Base-by-base conservation (phyloP, 2,329 filamentous ascomycete species). In the Fusarium clavum region DNA sequence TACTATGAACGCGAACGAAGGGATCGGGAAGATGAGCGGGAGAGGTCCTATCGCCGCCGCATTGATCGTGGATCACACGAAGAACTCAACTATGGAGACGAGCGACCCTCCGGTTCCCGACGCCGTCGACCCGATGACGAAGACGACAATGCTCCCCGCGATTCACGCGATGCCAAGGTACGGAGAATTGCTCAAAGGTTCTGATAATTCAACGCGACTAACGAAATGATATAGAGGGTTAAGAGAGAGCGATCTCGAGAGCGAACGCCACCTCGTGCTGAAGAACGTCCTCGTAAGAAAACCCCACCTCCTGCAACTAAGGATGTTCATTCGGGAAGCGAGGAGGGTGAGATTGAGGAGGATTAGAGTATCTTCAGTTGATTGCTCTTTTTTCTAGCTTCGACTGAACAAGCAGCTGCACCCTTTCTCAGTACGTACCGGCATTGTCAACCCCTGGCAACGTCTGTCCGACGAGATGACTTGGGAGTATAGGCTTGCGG, bases 311-410 rank as follows among this genome's bases (percentile, higher is more conserved):
- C 76, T 57, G 29, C 61, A 43, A 75, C 74, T 40, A 83, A 83
- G 75, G 90, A 92, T 70, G 84, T 89, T 54, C 83, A 85, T 49
- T 87, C 85, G 63, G 96, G 96, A 56, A 98, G 94, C 77, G 96
- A 99, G 82, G 96, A 99, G 81, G 96, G 96, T 55, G 96, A 99
- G 83, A 98, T 99, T 75, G 96, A 97, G 81, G 94, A 98, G 84
- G 88, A 90, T 73, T 89, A 83, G 77, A 55, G 46, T 45, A 34
- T 60, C 24, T 53, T 11, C 34, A 38, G 51, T 45, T 55, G 32
- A 20, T 44, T 53, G 24, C 48, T 54, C 57, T 53, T 10, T 38
- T 38, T n/a, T 38, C 57, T 65, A 43, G 30, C 43, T 46, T 47
- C 58, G 53, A 48, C 55, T 53, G 47, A 46, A 32, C 47, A 61